Base-by-base conservation (phyloP, 306 rosid genomes). In the Dicorynia guianensis region DNA sequence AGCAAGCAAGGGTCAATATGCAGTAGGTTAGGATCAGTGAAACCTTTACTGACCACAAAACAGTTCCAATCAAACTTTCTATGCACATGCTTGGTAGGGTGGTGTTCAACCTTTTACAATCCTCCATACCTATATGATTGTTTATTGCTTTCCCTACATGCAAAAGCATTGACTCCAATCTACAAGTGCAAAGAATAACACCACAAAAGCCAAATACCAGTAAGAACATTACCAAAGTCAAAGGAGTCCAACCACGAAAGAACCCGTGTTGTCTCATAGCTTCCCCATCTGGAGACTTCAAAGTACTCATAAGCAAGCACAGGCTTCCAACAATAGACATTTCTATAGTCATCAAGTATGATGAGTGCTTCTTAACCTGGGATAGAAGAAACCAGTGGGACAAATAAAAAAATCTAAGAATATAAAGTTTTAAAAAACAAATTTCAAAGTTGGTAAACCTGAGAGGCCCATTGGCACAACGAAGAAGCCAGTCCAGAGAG, bases 401-500 rank as follows among this genome's bases (percentile, higher is more conserved):
- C 15, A 47, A 25, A 76, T 55, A 3, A 50, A 25, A 1, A 25
- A 65, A 25, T 15, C 40, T 17, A 67, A 12, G 10, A 71, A 74
- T 42, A 68, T 25, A 49, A 42, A 59, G 19, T 59, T 44, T 34
- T 78, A 60, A 70, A 13, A 55, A 38, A 67, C n/a, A 75, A 76
- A 69, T 19, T 13, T 56, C 39, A 81, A 20, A 35, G 85, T 67
- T 61, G 39, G 59, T 82, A 63, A 72, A 95, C 99, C 99, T 95
- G 99, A 67, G 97, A 95, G 74, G 97, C 97, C 99, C 99, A 95
- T 68, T 95, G 99, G 80, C 99, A 95, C 85, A 95, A 79, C 50
- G 97, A 63, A 75, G 99, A 95, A 74, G 99, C 97, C 77, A 96
- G 80, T 57, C 99, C 99, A 11, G 99, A 95, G 69, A 95, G 99